Evolutionary conservation across 2,329 filamentous ascomycete species (phyloP), one percentile per base, ranked within the genome.

Genomic region (Metarhizium robertsii): DNA sequence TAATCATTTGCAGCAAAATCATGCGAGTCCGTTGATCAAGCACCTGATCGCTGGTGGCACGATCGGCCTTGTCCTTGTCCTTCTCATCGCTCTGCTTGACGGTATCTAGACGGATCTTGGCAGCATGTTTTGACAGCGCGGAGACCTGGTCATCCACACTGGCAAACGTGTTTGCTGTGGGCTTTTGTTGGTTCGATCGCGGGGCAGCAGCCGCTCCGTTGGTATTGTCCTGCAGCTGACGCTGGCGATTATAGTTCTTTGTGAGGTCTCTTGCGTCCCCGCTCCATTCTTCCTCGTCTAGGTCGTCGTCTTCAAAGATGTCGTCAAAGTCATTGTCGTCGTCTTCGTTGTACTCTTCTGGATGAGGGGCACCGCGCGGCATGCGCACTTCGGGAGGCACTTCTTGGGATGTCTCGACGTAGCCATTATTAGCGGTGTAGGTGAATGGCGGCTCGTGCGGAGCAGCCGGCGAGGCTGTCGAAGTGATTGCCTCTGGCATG

Each of bases 1-100:
- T 96, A 75, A 97, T 92, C 81, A 99, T 90, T 74, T 96, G 90
- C 61, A 96, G 78, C 54, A 99, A 77, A 58, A 99, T 92, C 90
- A 96, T 95, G 62, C 92, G 87, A 14, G 94, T 99, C 54, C 91
- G 82, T 60, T 91, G 90, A 72, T 99, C 94, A 58, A 99, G 76
- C 51, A 99, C 94, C 71, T 96, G 90, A 70, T 99, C 94, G 63
- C 84, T 90, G 14, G 94, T 99, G 53, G 94, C 92, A 57, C 94
- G 85, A 69, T 99, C 92, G 55, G 88, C 86, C 77, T 94, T 95
- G 72, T 96, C 92, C 70, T 89, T 90, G 57, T 85, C 83, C 54
- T 79, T 78, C 40, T 79, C 76, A 25, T 67, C 68, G 59, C 64
- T 65, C 38, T 76, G 73, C 67, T 80, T 82, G 60, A 81, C 79